These are phyloP conservation scores for Intubia oerlemansii DNA, from an alignment of 2,329 filamentous ascomycete genomes.

Conservation along the genomic window DNA sequence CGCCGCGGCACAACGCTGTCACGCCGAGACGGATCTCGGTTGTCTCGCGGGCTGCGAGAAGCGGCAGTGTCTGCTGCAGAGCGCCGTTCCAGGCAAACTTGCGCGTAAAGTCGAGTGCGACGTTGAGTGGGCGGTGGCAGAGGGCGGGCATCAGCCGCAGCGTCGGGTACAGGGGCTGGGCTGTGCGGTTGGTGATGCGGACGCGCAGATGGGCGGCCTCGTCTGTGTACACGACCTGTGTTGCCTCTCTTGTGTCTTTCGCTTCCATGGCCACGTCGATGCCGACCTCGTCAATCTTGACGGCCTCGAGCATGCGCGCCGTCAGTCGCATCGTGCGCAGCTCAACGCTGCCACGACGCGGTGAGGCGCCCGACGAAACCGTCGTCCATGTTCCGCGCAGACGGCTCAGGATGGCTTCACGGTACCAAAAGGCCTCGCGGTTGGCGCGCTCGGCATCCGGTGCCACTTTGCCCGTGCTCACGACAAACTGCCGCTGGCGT, in stretches of 20 bases:
- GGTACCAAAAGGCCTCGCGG: slow-evolving; percentile 80
- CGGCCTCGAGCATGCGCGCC: slow-evolving; percentile 59
- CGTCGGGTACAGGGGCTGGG: slow-evolving; percentile 44
- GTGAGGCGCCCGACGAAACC: neutral
- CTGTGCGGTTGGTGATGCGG: slow-evolving; percentile 53
- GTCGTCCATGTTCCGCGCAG: slow-evolving; percentile 54
- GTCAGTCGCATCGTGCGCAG: slow-evolving; percentile 54
- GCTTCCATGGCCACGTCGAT: slow-evolving; percentile 37
- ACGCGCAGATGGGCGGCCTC: slow-evolving; percentile 49
- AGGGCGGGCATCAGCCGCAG: slow-evolving; percentile 60
- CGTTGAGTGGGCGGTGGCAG: slow-evolving; percentile 46
- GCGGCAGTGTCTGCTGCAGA: slow-evolving; percentile 51
- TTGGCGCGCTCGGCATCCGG: slow-evolving; percentile 59
- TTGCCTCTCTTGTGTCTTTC: slow-evolving; percentile 4
- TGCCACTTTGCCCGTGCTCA: slow-evolving; percentile 58
- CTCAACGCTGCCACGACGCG: slow-evolving; percentile 44
- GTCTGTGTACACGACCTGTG: slow-evolving; percentile 22
- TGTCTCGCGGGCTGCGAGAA: slow-evolving; percentile 35
- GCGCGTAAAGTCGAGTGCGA: slow-evolving; percentile 62
- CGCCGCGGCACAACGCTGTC: slow-evolving; percentile 55
- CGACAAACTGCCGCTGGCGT: slow-evolving; percentile 80
- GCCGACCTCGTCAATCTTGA: slow-evolving; percentile 61
- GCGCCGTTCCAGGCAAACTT: slow-evolving; percentile 73
- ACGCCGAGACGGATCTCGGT: slow-evolving; percentile 45
- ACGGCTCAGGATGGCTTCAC: slow-evolving; percentile 54